These are phyloP conservation scores for Leptomonas pyrrhocoris DNA, from an alignment of 208 protist species.

Conservation along the genomic window DNA sequence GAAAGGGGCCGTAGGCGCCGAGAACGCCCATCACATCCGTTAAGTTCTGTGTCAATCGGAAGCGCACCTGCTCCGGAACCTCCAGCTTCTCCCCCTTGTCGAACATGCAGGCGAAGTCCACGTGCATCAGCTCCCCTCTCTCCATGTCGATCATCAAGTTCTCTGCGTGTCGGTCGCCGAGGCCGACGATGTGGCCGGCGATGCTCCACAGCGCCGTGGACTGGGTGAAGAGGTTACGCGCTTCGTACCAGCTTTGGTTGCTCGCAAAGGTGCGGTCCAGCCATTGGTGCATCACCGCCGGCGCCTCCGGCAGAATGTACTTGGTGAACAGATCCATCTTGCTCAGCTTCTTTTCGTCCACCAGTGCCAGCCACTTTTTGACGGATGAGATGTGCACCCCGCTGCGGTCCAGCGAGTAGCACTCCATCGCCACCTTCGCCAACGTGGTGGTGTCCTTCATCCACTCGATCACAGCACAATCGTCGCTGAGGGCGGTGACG, in stretches of 20 bases:
- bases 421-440: constrained; percentile 72
- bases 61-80: constrained; percentile 96
- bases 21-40: constrained; percentile 95
- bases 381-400: constrained; percentile 69
- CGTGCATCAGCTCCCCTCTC: constrained; percentile 91
- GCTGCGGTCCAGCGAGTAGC: constrained; percentile 74
- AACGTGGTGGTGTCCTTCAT: constrained; percentile 90
- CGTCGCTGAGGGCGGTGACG: constrained; percentile 89
- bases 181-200: constrained; percentile 94
- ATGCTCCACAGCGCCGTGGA: constrained; percentile 95
- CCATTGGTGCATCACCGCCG: constrained; percentile 94
- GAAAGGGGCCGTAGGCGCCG: constrained; percentile 93
- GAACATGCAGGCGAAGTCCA: constrained; percentile 97
- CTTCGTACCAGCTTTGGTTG: constrained; percentile 91
- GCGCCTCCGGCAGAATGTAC: constrained; percentile 76
- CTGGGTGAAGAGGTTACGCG: constrained; percentile 86
- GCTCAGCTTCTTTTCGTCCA: constrained; percentile 60
- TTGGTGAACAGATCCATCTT: constrained; percentile 77
- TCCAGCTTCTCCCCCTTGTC: constrained; percentile 95
- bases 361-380: constrained; percentile 69
- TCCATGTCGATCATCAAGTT: constrained; percentile 95
- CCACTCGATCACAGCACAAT: constrained; percentile 96
- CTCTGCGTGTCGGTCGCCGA: constrained; percentile 95
- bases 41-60: constrained; percentile 97
- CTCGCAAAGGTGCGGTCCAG: constrained; percentile 88